Conservation (phyloP, 495 filamentous ascomycete genomes). For the Oidiodendron maius region DNA sequence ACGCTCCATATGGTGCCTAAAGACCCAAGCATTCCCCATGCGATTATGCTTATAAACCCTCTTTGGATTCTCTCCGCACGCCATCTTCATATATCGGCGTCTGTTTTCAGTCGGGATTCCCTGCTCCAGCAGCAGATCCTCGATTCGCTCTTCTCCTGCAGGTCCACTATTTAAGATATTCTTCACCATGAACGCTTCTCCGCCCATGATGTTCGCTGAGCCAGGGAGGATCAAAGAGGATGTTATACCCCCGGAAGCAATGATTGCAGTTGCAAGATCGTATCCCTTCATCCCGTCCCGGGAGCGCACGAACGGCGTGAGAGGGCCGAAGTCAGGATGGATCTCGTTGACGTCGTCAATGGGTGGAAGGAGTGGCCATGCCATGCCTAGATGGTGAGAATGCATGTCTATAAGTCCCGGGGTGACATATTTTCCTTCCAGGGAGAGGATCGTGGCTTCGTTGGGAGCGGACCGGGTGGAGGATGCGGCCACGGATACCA, state of each 20-base stretch:
- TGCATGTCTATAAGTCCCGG: constrained; percentile 65
- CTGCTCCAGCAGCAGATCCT: constrained; percentile 37
- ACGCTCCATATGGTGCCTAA: constrained; percentile 55
- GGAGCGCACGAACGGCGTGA: constrained; percentile 51
- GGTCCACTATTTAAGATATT: constrained; percentile 39
- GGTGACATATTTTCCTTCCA: constrained; percentile 53
- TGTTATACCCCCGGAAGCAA: constrained; percentile 60
- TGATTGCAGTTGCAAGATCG: constrained; percentile 42
- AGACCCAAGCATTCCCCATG: constrained; percentile 57
- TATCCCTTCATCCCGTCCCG: constrained; percentile 49
- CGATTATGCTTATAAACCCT: constrained; percentile 45
- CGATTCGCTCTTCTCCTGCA: constrained; percentile 43
- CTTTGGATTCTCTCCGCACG: constrained; percentile 61
- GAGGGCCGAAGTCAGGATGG: constrained; percentile 29
- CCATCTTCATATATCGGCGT: constrained; percentile 62
- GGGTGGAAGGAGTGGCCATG: constrained; percentile 34
- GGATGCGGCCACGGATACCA: constrained; percentile 30
- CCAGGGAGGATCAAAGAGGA: constrained; percentile 57
- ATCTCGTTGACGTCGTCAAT: constrained; percentile 41
- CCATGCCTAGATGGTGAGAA: constrained; percentile 46
- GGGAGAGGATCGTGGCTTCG: constrained; percentile 33
- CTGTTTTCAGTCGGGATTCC: constrained; percentile 31
- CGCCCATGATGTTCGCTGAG: constrained; percentile 59
- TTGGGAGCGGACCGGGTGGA: constrained; percentile 12
- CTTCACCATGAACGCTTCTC: constrained; percentile 58